Base-by-base conservation (phyloP, 2,329 filamentous ascomycete genomes). In the Corynespora cassiicola region DNA sequence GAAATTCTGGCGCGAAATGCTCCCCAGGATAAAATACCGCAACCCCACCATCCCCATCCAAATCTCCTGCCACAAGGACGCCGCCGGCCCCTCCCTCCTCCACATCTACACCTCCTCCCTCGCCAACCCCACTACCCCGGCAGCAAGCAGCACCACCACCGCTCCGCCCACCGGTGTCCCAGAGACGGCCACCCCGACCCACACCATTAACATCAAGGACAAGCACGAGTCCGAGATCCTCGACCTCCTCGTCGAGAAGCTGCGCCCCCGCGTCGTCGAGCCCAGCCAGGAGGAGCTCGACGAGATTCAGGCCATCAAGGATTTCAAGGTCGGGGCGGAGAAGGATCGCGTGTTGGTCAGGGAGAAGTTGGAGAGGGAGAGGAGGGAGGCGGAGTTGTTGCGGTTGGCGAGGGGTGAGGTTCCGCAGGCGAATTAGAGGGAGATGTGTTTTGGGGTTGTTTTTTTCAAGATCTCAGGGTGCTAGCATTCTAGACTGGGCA, bases 21-120 rank as follows among this genome's bases (percentile, higher is more conserved):
- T 97, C 31, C 88, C 89, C 15, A 83, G 89, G 40, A 77, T 99
- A 53, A 96, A 99, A 78, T 99, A 85, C 75, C 87, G 95, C 78
- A 99, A 99, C 68, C 94, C 94, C 1, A 74, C 83, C 9, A 70
- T 96, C 29, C 82, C 86, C 27, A 95, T 97, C 80, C 84, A 88
- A 42, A 82, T 96, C 57, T 85, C 86, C 68, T 86, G 88, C 42
- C 84, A 80, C 48, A 58, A 66, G 15, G 50, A 61, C 23, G 45
- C 53, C 23, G 71, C 84, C 28, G 68, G 52, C 30, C 64, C 57
- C 23, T 60, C 53, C 10, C 57, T 51, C 23, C 56, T 58, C 6
- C 52, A 66, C 47, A 57, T 65, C 31, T 67, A 58, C 52, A 63
- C 47, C 4, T 29, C 31, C 8, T n/a, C n/a, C n/a, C n/a, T n/a